Evolutionary conservation across 257 asterid species (phyloP).

Genomic region (Nyctanthes arbortristis): DNA sequence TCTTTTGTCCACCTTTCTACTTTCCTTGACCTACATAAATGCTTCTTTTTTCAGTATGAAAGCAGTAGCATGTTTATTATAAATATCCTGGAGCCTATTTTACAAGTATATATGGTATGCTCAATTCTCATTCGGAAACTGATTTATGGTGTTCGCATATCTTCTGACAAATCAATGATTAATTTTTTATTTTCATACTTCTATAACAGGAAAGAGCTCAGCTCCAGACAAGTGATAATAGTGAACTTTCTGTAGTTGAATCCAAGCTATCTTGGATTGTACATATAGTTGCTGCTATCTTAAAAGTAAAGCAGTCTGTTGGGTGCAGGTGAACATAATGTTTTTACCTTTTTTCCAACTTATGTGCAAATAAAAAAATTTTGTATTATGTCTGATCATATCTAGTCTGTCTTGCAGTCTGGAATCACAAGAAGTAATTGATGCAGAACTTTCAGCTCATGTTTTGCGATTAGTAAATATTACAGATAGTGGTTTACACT

Average conservation of each 20-base stretch:
- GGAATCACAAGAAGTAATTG: conserved; percentile 90
- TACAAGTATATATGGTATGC: conserved; percentile 82
- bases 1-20: neutral
- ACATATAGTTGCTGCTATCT: conserved; percentile 87
- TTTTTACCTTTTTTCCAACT: conserved; percentile 8
- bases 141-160: conserved; percentile 6
- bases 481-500: conserved; percentile 84
- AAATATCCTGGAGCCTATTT: conserved; percentile 81
- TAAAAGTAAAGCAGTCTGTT: conserved; percentile 75
- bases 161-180: conserved; percentile 3
- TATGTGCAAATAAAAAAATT: conserved; percentile 1
- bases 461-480: conserved; percentile 81
- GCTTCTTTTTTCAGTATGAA: conserved; percentile 72
- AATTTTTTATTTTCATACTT: neutral
- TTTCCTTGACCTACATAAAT: conserved; percentile 12
- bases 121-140: conserved; percentile 16
- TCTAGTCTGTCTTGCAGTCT: conserved; percentile 45
- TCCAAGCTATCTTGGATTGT: conserved; percentile 96
- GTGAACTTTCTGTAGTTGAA: conserved; percentile 74
- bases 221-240: conserved; percentile 61
- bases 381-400: conserved; percentile 20
- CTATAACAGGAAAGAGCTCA: conserved; percentile 77
- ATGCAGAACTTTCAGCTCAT: conserved; percentile 97
- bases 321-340: conserved; percentile 62
- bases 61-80: conserved; percentile 89